Conservation (phyloP, 148 eudicot genomes). For the Dysphania ambrosioides region DNA sequence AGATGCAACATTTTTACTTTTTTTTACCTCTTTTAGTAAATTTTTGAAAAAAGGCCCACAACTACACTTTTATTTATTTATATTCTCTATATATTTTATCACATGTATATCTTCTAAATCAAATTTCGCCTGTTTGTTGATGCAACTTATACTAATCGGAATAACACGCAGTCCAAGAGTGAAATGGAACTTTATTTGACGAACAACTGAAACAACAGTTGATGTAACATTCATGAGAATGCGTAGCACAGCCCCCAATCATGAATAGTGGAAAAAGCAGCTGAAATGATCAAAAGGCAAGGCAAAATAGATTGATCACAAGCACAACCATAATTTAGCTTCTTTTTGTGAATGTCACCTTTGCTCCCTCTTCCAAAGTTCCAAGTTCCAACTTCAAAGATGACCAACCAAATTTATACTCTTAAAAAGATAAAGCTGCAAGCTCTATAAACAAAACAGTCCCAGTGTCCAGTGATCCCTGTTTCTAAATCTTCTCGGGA, state of each 20-base stretch:
- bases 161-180: no score
- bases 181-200: background rate
- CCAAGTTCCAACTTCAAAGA: conserved; percentile 23
- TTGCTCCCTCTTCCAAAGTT: conserved; percentile 16
- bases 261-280: background rate
- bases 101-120: no score
- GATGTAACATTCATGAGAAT: conserved; percentile 14
- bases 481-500: conserved; percentile 24
- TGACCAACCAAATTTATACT: conserved; percentile 5
- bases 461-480: background rate
- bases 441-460: background rate
- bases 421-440: conserved; percentile 23
- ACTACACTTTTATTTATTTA: no score
- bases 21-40: no score
- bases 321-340: background rate
- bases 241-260: conserved; percentile 3
- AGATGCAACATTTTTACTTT: no score
- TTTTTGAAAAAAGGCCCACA: no score
- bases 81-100: no score
- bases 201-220: background rate
- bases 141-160: no score
- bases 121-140: no score
- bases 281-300: background rate
- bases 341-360: background rate
- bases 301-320: conserved; percentile 6